Conservation (phyloP, 495 filamentous ascomycete genomes). For the Mytilinidion resinicola region DNA sequence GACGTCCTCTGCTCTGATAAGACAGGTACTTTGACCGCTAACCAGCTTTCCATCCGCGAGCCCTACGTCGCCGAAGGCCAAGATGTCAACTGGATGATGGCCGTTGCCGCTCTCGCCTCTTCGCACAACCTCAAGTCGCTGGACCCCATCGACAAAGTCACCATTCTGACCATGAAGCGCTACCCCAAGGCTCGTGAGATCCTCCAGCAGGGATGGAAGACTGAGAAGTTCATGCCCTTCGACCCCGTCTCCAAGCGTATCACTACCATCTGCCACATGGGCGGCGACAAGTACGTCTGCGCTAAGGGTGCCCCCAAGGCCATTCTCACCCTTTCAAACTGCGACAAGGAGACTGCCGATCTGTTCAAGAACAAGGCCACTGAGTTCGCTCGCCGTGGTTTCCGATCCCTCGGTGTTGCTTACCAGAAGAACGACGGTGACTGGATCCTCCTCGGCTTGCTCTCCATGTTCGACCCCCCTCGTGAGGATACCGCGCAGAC, state of each 20-base stretch:
- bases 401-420: slow-evolving; percentile 74
- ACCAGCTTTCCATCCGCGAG: slow-evolving; percentile 69
- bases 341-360: slow-evolving; percentile 56
- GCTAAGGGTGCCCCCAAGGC: slow-evolving; percentile 73
- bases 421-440: slow-evolving; percentile 40
- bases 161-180: slow-evolving; percentile 63
- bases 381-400: slow-evolving; percentile 73
- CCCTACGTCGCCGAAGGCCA: slow-evolving; percentile 68
- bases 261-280: slow-evolving; percentile 58
- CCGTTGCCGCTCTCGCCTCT: slow-evolving; percentile 65
- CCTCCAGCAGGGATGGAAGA: slow-evolving; percentile 63
- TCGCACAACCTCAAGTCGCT: slow-evolving; percentile 73
- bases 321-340: slow-evolving; percentile 59
- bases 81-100: slow-evolving; percentile 78
- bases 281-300: slow-evolving; percentile 60
- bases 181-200: slow-evolving; percentile 69
- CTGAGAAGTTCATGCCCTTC: slow-evolving; percentile 71
- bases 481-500: slow-evolving; percentile 74
- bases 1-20: slow-evolving; percentile 72
- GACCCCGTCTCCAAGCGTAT: slow-evolving; percentile 76
- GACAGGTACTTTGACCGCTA: slow-evolving; percentile 63
- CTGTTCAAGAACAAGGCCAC: slow-evolving; percentile 64
- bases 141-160: slow-evolving; percentile 73
- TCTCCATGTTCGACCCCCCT: slow-evolving; percentile 73
- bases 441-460: slow-evolving; percentile 65